phyloP scores from a whole-genome alignment of 345 rosid species.

The Excoecaria cochinchinensis region DNA sequence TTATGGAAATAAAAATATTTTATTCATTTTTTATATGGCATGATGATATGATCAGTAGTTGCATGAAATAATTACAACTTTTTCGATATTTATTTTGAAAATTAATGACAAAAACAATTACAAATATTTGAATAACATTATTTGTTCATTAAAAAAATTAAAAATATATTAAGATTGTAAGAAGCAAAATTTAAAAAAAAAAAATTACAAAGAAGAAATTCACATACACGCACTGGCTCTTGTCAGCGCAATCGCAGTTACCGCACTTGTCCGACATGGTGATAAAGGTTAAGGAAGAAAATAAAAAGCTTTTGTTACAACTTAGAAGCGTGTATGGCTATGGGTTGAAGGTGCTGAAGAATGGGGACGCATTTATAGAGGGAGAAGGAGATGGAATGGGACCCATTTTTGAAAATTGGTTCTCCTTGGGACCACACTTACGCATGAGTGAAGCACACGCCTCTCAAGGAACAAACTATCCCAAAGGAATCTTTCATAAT shows the following conservation, averaged over 20 bases:
- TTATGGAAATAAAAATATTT: no score
- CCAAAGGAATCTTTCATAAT: slow-evolving; percentile 46
- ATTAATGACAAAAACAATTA: no score
- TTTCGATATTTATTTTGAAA: no score
- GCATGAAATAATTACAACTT: no score
- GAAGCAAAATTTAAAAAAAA: no score
- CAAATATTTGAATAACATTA: no score
- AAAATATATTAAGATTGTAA: no score
- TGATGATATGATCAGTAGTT: no score
- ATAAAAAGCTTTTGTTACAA: background rate
- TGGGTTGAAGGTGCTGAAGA: slow-evolving; percentile 6
- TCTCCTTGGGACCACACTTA: background rate
- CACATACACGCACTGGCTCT: slow-evolving; percentile 69
- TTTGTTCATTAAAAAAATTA: no score
- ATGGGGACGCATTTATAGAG: slow-evolving; percentile 46
- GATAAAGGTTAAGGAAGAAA: background rate
- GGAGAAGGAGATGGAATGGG: background rate
- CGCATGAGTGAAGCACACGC: slow-evolving; percentile 54
- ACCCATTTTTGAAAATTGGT: background rate
- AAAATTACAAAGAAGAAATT: no score
- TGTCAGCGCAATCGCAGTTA: slow-evolving; percentile 80
- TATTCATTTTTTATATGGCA: no score
- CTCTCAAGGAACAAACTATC: slow-evolving; percentile 15
- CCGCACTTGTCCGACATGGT: slow-evolving; percentile 76
- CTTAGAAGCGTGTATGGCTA: slow-evolving; percentile 20